Base-by-base conservation (phyloP, 164 flowering plant species). In the Tetrastigma voinierianum region DNA sequence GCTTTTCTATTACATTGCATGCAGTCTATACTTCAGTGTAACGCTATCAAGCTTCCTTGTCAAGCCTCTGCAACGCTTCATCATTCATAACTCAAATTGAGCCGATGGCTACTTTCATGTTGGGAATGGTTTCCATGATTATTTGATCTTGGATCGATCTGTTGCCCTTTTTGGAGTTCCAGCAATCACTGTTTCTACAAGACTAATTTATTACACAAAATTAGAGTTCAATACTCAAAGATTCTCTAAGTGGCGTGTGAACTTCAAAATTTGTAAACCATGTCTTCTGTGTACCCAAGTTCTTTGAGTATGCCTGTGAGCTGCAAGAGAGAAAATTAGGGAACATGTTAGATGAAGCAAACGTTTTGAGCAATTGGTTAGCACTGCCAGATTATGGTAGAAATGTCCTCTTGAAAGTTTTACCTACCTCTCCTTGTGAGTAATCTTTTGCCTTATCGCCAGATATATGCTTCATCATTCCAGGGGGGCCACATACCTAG, bases 401-500 rank as follows among this genome's bases (percentile, higher is more conserved):
- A 44, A 10, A 43, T 48, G 14, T 9, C 20, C 51, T 10, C 20
- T 40, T 61, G 23, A n/a, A n/a, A n/a, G n/a, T n/a, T n/a, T n/a
- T n/a, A n/a, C n/a, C n/a, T 82, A 94, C 98, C 96, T 90, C 96
- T 67, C 97, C 98, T 75, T 94, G 98, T 24, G 94, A 70, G 11
- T 76, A 20, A 64, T 88, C 95, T 62, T 87, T 82, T 32, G 89
- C 96, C 79, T 92, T 95, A 52, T 75, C 91, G 61, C 99, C 99
- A 14, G 99, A 95, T 67, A 92, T 74, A 67, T 89, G 97, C 52
- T 82, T 70, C 96, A 91, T 92, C 93, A 95, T 81, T 64, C 98
- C 98, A 59, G 98, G 97, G 21, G 99, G 99, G 0, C 99, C 99
- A 67, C 99, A 95, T 48, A 95, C 97, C 98, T 95, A 70, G 65